Conservation (phyloP, 2,329 filamentous ascomycete genomes). For the Phoma herbarum region DNA sequence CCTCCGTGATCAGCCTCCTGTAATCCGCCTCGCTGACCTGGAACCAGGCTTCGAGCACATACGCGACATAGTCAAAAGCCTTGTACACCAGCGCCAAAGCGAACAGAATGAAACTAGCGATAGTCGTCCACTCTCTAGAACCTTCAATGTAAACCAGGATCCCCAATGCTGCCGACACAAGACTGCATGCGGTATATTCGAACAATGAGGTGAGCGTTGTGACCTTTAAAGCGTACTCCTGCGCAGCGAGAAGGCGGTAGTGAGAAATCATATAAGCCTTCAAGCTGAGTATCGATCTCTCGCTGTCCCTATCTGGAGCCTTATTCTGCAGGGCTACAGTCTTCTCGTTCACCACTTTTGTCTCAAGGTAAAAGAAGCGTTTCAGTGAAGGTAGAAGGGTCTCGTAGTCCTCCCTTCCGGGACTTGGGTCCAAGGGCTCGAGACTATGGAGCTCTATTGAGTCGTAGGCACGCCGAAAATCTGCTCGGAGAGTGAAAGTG, state of each 20-base stretch:
- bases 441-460: not conserved
- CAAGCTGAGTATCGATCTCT: not conserved
- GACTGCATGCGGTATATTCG: not conserved
- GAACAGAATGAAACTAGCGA: not conserved
- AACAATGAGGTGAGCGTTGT: not conserved
- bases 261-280: not conserved
- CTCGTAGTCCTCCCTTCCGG: not conserved
- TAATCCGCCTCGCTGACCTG: constrained; percentile 10
- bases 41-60: constrained; percentile 4
- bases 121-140: not conserved
- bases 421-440: not conserved
- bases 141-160: not conserved
- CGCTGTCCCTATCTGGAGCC: not conserved
- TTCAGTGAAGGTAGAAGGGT: not conserved
- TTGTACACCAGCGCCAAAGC: not conserved
- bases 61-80: not conserved
- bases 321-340: not conserved
- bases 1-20: not conserved
- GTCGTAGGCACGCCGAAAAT: not conserved
- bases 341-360: not conserved
- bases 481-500: not conserved
- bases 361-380: not conserved
- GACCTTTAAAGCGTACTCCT: not conserved
- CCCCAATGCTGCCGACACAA: not conserved
- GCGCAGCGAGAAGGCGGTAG: not conserved